A percentile compares a stretch with the other conserved stretches of the same genome.
phyloP scores from a whole-genome alignment of 2,329 filamentous ascomycete species.

The Fusarium albidum region DNA sequence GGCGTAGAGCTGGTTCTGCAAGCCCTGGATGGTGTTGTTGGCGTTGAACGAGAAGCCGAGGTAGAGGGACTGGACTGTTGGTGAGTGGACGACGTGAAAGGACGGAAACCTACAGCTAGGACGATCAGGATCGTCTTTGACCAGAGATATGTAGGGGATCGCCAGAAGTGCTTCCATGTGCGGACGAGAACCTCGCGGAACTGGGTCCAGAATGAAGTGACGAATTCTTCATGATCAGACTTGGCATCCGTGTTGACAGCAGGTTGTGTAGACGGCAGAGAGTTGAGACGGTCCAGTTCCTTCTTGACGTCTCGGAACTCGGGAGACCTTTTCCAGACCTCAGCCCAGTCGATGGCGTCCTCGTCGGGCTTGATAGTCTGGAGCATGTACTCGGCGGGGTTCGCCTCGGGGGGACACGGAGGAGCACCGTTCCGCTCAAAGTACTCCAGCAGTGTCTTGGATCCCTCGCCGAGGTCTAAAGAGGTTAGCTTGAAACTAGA shows the following conservation, averaged over 20 bases:
- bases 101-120: slow-evolving; percentile 23
- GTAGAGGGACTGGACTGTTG: slow-evolving; percentile 55
- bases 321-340: slow-evolving; percentile 46
- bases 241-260: not conserved
- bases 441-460: slow-evolving; percentile 59
- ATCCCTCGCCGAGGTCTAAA: slow-evolving; percentile 48
- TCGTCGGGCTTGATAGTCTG: slow-evolving; percentile 43
- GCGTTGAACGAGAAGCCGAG: slow-evolving; percentile 73
- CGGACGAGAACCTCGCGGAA: slow-evolving; percentile 49
- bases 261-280: slow-evolving; percentile 1
- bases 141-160: slow-evolving; percentile 67
- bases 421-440: slow-evolving; percentile 69
- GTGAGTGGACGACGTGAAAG: not conserved
- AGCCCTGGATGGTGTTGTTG: slow-evolving; percentile 62
- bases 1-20: slow-evolving; percentile 73
- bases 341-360: slow-evolving; percentile 53
- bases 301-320: slow-evolving; percentile 45
- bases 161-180: slow-evolving; percentile 44
- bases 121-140: slow-evolving; percentile 52
- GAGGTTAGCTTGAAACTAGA: not conserved
- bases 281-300: slow-evolving; percentile 32
- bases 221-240: slow-evolving; percentile 43
- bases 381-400: slow-evolving; percentile 75
- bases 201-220: slow-evolving; percentile 43
- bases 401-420: slow-evolving; percentile 61